Conservation (phyloP, 371 early-diverging fungal species). For the Lichtheimia corymbifera region DNA sequence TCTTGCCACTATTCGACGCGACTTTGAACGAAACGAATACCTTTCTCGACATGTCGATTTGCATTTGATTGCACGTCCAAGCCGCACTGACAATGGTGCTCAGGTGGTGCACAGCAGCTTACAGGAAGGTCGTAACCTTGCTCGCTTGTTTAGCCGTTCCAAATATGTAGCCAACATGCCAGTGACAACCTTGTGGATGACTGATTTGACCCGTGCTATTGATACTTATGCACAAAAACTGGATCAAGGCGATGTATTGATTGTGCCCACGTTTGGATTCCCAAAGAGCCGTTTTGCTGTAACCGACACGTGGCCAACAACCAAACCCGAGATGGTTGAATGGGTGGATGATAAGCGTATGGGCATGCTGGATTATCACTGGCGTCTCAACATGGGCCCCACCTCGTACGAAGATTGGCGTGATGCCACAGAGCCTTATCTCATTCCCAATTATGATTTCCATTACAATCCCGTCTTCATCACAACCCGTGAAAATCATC, state of each 20-base stretch:
- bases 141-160: slow-evolving; percentile 60
- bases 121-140: slow-evolving; percentile 50
- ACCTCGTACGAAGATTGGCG: slow-evolving; percentile 35
- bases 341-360: slow-evolving; percentile 33
- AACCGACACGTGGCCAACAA: slow-evolving; percentile 24
- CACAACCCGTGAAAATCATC: slow-evolving; percentile 27
- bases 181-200: slow-evolving; percentile 26
- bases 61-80: slow-evolving; percentile 50
- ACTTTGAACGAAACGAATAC: slow-evolving; percentile 39
- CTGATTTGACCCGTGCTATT: slow-evolving; percentile 19
- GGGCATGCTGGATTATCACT: slow-evolving; percentile 34
- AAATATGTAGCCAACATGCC: slow-evolving; percentile 49
- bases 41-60: slow-evolving; percentile 52
- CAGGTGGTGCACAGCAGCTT: slow-evolving; percentile 27
- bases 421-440: slow-evolving; percentile 34
- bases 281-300: slow-evolving; percentile 15
- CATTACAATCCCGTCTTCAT: slow-evolving; percentile 42
- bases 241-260: slow-evolving; percentile 31
- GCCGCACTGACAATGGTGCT: slow-evolving; percentile 9
- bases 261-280: slow-evolving; percentile 41
- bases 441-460: slow-evolving; percentile 33
- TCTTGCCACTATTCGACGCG: slow-evolving; percentile 30
- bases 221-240: slow-evolving; percentile 17
- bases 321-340: slow-evolving; percentile 24
- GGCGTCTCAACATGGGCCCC: slow-evolving; percentile 37